These are phyloP conservation scores for Chiua sp. DNA, from an alignment of 1,284 basidiomycete genomes.

Conservation along the genomic window DNA sequence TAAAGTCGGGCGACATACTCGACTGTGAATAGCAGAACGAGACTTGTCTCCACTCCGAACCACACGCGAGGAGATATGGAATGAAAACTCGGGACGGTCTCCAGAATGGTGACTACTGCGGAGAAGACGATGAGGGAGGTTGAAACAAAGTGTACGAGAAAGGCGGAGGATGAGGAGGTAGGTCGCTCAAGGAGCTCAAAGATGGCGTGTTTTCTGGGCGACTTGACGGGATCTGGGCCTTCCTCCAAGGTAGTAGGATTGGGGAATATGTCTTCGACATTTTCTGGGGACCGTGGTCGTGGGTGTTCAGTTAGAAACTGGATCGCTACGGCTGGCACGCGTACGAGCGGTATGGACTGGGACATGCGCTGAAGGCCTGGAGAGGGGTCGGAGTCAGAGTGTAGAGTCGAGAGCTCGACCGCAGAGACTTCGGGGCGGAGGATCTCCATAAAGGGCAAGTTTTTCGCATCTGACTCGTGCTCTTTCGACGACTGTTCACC, in stretches of 20 bases:
- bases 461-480: conserved; percentile 10
- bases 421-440: too few species aligned
- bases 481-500: too few species aligned
- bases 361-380: conserved; percentile 25
- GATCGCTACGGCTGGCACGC: conserved; percentile 28
- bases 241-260: conserved; percentile 42
- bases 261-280: conserved; percentile 43
- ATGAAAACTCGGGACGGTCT: conserved; percentile 86
- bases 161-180: conserved; percentile 68
- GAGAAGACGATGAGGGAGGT: conserved; percentile 71
- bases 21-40: conserved; percentile 84
- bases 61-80: conserved; percentile 70
- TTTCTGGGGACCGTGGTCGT: conserved; percentile 36
- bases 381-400: too few species aligned
- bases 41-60: conserved; percentile 81
- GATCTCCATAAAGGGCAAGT: conserved; percentile 4
- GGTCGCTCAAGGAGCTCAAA: conserved; percentile 72
- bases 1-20: conserved; percentile 73
- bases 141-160: conserved; percentile 65
- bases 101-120: conserved; percentile 82
- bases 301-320: conserved; percentile 46
- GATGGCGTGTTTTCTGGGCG: conserved; percentile 61
- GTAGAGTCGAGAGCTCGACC: too few species aligned
- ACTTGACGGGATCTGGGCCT: conserved; percentile 46
- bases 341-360: conserved; percentile 34